Evolutionary conservation across 139 green algal species (phyloP).

Genomic region (Tetradesmus lagerheimii): DNA sequence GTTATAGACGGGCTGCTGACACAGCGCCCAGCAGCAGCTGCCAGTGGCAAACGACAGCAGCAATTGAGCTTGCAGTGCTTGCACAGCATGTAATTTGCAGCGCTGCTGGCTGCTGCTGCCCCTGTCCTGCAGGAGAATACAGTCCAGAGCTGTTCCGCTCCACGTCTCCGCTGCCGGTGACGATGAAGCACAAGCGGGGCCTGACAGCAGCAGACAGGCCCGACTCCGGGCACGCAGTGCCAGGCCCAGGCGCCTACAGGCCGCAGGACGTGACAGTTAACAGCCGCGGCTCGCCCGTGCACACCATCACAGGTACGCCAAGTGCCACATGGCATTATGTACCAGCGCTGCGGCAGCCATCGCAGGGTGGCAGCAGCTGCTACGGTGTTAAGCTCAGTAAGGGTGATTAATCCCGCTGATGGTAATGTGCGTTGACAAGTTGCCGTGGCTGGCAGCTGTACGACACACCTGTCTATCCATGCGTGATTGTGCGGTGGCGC

Average conservation of each 20-base stretch:
- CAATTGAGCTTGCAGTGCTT: not conserved
- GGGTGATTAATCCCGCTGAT: too few relatives aligned
- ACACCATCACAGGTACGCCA: constrained; percentile 32
- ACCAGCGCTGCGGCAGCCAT: not conserved
- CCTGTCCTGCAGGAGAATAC: constrained; percentile 7
- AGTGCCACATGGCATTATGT: not conserved
- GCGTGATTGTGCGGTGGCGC: too few relatives aligned
- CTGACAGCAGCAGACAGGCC: constrained; percentile 5
- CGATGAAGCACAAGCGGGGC: constrained; percentile 16
- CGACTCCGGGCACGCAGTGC: constrained; percentile 29
- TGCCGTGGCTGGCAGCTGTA: too few relatives aligned
- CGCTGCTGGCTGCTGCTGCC: not conserved
- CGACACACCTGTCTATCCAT: too few relatives aligned
- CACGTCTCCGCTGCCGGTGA: constrained; percentile 31
- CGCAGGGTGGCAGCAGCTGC: not conserved
- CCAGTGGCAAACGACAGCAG: not conserved
- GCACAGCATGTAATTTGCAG: not conserved
- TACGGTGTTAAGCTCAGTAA: too few relatives aligned
- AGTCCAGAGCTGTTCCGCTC: not conserved
- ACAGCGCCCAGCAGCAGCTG: not conserved
- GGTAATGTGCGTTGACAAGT: too few relatives aligned
- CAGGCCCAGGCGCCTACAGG: constrained; percentile 32
- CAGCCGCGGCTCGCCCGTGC: constrained; percentile 17
- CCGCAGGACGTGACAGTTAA: constrained; percentile 18
- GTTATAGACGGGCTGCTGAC: too few relatives aligned